A percentile compares a stretch with the other conserved stretches of the same genome.
phyloP scores from a whole-genome alignment of 2,329 filamentous ascomycete genomes.

The Bipolaris cookei region DNA sequence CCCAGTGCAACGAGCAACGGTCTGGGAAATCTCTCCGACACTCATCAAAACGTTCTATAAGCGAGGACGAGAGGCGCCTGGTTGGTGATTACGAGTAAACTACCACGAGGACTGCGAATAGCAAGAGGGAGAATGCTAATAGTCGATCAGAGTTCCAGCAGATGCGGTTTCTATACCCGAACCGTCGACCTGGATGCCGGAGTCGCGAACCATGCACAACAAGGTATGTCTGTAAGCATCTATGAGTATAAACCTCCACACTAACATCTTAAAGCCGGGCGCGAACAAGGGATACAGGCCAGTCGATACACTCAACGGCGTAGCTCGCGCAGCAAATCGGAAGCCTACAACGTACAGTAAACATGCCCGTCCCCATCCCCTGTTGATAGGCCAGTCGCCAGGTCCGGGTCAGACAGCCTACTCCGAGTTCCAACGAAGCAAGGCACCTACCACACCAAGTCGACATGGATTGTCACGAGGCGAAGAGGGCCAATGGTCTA shows the following conservation, averaged over 20 bases:
- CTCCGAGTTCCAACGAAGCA: slow-evolving; percentile 3
- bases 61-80: slow-evolving; percentile 25
- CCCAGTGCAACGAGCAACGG: background rate
- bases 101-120: background rate
- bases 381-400: slow-evolving; percentile 13
- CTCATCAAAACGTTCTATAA: background rate
- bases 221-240: slow-evolving; percentile 10
- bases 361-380: slow-evolving; percentile 1
- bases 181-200: slow-evolving; percentile 18
- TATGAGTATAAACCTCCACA: background rate
- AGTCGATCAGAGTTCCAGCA: slow-evolving; percentile 18
- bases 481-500: background rate
- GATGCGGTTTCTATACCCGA: slow-evolving; percentile 27
- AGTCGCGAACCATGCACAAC: slow-evolving; percentile 2
- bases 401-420: slow-evolving; percentile 17
- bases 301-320: slow-evolving; percentile 19
- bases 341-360: slow-evolving; percentile 24
- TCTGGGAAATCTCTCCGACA: background rate
- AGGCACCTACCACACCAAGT: background rate
- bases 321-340: slow-evolving; percentile 1
- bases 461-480: background rate
- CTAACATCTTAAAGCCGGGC: slow-evolving; percentile 25
- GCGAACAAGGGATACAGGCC: slow-evolving; percentile 19
- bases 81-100: slow-evolving; percentile 26
- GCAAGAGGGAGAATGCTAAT: slow-evolving; percentile 14